Conservation (phyloP, 139 green algal species). For the Chlamydomonas incerta region DNA sequence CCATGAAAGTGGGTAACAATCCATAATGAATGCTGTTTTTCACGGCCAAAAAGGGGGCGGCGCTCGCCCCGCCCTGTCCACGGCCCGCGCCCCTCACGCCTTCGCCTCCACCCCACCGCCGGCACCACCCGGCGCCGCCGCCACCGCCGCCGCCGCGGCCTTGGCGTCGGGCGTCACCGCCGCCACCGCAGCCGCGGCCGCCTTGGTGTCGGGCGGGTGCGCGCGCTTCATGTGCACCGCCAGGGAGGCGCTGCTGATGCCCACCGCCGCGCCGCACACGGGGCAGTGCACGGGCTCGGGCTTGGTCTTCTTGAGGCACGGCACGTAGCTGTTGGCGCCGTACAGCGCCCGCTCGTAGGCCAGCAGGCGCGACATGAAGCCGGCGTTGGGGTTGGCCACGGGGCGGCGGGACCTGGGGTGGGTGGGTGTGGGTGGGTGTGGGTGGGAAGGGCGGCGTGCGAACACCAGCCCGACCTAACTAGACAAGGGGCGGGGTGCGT, state of each 20-base stretch:
- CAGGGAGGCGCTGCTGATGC: slow-evolving; percentile 75
- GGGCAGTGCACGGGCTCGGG: slow-evolving; percentile 75
- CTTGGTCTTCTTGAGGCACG: slow-evolving; percentile 71
- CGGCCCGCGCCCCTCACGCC: no score
- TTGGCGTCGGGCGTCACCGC: background rate
- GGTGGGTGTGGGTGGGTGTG: background rate
- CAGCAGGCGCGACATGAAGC: slow-evolving; percentile 81
- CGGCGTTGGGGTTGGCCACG: slow-evolving; percentile 81
- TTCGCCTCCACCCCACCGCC: no score
- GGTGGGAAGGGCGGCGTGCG: background rate
- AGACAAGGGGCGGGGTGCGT: no score
- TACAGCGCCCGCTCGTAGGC: slow-evolving; percentile 75
- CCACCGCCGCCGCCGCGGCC: no score
- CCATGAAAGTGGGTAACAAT: no score
- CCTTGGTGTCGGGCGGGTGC: slow-evolving; percentile 57
- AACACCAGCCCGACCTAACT: background rate
- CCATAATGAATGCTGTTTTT: no score
- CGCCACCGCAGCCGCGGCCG: background rate
- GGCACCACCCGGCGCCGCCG: no score
- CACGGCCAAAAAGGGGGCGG: no score
- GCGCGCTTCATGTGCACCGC: slow-evolving; percentile 75
- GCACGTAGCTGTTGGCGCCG: slow-evolving; percentile 67
- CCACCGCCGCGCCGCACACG: slow-evolving; percentile 73
- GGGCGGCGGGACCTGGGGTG: slow-evolving; percentile 57
- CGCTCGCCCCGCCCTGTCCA: no score